These are phyloP conservation scores for Macrocybe gigantea DNA, from an alignment of 768 basidiomycete species.

Conservation along the genomic window DNA sequence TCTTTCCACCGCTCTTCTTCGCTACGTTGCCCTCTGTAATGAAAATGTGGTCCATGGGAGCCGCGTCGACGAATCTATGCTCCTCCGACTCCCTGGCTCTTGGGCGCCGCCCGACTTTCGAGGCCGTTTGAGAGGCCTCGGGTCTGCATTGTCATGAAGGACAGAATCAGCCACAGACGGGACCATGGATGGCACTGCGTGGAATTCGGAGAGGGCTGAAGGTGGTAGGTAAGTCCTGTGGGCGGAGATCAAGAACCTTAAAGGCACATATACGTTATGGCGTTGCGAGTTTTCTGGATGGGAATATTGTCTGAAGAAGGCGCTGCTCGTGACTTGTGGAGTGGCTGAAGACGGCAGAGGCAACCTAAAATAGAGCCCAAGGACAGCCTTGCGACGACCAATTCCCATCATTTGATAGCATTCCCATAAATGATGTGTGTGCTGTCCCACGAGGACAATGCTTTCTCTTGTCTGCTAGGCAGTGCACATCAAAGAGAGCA, in stretches of 20 bases:
- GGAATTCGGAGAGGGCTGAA: slow-evolving; percentile 18
- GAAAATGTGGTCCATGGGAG: slow-evolving; percentile 43
- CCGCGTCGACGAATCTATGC: slow-evolving; percentile 17
- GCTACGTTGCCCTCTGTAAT: slow-evolving; percentile 40
- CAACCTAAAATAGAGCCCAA: neutral
- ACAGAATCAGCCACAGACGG: slow-evolving; percentile 8
- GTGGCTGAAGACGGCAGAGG: neutral
- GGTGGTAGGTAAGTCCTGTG: slow-evolving; percentile 15
- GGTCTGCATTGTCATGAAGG: slow-evolving; percentile 8
- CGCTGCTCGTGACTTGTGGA: neutral
- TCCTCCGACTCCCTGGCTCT: slow-evolving; percentile 18
- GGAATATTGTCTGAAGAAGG: neutral
- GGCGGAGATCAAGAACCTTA: slow-evolving; percentile 16
- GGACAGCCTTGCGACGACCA: neutral
- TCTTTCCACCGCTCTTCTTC: slow-evolving; percentile 43
- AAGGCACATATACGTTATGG: slow-evolving; percentile 9
- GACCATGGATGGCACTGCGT: slow-evolving; percentile 15
- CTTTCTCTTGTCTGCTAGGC: neutral
- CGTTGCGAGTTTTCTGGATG: neutral
- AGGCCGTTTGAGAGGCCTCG: slow-evolving; percentile 40
- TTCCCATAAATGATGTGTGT: neutral
- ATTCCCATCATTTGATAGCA: slow-evolving; percentile 4
- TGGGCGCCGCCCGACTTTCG: slow-evolving; percentile 25
- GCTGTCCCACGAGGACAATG: neutral
- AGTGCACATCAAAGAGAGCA: too few relatives aligned